Evolutionary conservation across 768 basidiomycete species (phyloP).

Genomic region (Russula emetica): DNA sequence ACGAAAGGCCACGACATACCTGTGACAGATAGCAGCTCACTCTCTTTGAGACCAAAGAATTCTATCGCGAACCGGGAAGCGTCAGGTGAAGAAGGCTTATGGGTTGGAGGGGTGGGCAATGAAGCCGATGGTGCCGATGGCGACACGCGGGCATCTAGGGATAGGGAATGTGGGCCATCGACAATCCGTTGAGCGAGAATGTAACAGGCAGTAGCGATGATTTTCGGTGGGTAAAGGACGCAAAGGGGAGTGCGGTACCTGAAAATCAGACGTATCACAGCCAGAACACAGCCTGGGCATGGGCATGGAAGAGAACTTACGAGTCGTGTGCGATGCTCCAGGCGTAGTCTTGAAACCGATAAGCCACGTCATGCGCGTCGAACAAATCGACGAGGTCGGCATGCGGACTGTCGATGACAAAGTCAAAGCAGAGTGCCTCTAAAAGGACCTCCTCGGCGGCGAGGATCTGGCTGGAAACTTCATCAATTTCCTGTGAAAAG

Average conservation of each 20-base stretch:
- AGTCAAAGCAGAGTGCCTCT: slow-evolving; percentile 83
- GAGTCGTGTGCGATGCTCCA: slow-evolving; percentile 90
- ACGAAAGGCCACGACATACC: slow-evolving; percentile 39
- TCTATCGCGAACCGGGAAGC: slow-evolving; percentile 64
- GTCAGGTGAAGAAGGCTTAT: slow-evolving; percentile 69
- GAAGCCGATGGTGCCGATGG: slow-evolving; percentile 67
- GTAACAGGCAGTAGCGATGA: slow-evolving; percentile 75
- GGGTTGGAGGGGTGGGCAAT: slow-evolving; percentile 75
- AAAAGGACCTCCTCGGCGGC: slow-evolving; percentile 73
- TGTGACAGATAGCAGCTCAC: slow-evolving; percentile 54
- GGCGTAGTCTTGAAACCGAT: slow-evolving; percentile 62
- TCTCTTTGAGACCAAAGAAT: slow-evolving; percentile 57
- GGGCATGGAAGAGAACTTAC: slow-evolving; percentile 43
- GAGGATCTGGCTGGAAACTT: slow-evolving; percentile 63
- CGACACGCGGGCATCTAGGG: slow-evolving; percentile 71
- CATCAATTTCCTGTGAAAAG: slow-evolving; percentile 61
- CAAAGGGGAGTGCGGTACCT: slow-evolving; percentile 81
- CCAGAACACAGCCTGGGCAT: slow-evolving; percentile 4
- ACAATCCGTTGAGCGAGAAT: slow-evolving; percentile 67
- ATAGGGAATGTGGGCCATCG: slow-evolving; percentile 70
- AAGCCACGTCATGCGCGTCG: slow-evolving; percentile 47
- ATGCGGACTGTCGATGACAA: slow-evolving; percentile 73
- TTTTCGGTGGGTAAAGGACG: slow-evolving; percentile 59
- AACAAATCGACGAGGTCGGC: slow-evolving; percentile 71
- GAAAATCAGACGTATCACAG: slow-evolving; percentile 15